Conservation (phyloP, 2,329 filamentous ascomycete genomes). For the Bipolaris oryzae region DNA sequence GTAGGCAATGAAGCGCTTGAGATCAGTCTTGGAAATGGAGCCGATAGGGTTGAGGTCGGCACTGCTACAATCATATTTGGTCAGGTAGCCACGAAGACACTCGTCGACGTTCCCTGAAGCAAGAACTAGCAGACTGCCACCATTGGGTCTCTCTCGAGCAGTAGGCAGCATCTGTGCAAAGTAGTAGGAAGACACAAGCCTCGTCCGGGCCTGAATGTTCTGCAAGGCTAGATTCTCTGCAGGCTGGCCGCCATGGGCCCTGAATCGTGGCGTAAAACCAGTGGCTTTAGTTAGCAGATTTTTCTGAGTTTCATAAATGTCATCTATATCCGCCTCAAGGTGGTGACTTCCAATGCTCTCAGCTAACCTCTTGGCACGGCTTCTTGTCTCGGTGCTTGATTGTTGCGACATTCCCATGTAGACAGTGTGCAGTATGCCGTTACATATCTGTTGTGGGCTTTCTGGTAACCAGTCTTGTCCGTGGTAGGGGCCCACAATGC, state of each 20-base stretch:
- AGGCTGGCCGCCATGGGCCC: conserved; percentile 66
- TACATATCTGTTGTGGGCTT: conserved; percentile 65
- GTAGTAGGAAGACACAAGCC: conserved; percentile 70
- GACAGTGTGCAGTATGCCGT: conserved; percentile 62
- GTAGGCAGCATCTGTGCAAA: conserved; percentile 69
- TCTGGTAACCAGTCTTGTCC: conserved; percentile 58
- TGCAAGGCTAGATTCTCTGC: conserved; percentile 58
- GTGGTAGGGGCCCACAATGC: conserved; percentile 58
- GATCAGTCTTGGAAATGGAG: conserved; percentile 67
- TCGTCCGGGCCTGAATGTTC: conserved; percentile 37
- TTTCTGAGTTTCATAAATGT: conserved; percentile 65
- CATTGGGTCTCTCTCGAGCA: conserved; percentile 62
- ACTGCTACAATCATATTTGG: conserved; percentile 71
- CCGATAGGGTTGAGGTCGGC: conserved; percentile 64
- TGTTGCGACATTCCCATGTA: conserved; percentile 35
- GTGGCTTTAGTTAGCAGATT: conserved; percentile 64
- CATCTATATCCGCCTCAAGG: conserved; percentile 62
- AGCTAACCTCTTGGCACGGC: conserved; percentile 66
- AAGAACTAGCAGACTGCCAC: conserved; percentile 67
- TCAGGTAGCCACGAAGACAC: conserved; percentile 63
- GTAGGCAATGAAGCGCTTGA: conserved; percentile 75
- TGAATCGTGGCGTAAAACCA: conserved; percentile 66
- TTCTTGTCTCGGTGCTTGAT: conserved; percentile 70
- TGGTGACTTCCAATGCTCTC: conserved; percentile 73
- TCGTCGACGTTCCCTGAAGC: conserved; percentile 69